A percentile compares a stretch with the other conserved stretches of the same genome.
Conservation (phyloP, 148 eudicot genomes). For the Silene latifolia region DNA sequence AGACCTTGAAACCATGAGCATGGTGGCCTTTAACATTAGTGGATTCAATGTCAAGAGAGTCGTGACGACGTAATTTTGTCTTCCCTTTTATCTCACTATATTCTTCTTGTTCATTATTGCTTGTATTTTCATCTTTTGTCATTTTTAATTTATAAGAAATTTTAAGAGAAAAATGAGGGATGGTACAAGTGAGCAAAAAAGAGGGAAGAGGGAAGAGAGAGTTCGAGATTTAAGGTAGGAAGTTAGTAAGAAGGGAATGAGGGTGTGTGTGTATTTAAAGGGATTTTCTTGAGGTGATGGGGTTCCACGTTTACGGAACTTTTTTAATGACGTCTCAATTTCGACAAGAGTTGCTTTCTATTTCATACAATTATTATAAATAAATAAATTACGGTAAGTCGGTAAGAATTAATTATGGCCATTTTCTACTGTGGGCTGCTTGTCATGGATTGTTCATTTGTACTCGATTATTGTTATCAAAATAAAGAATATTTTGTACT, state of each 20-base stretch:
- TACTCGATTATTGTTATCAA: too few species aligned
- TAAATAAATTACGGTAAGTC: too few species aligned
- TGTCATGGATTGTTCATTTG: too few species aligned
- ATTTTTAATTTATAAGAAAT: neutral
- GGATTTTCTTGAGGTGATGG: neutral
- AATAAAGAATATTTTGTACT: too few species aligned
- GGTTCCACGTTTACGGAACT: neutral
- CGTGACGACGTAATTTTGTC: slow-evolving; percentile 26
- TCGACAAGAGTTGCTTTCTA: too few species aligned
- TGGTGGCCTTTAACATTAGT: slow-evolving; percentile 26
- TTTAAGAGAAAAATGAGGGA: neutral
- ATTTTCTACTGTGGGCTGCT: too few species aligned
- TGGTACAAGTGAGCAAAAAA: too few species aligned
- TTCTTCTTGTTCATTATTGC: neutral
- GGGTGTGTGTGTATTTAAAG: neutral
- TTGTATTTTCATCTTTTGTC: neutral
- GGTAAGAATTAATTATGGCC: too few species aligned
- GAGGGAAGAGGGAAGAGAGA: too few species aligned
- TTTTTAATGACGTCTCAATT: too few species aligned
- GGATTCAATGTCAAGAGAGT: slow-evolving; percentile 42
- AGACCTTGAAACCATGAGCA: slow-evolving; percentile 16
- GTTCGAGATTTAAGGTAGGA: neutral
- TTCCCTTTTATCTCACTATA: slow-evolving; percentile 6
- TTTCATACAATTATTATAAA: too few species aligned
- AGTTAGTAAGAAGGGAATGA: neutral